Evolutionary conservation across 2,329 filamentous ascomycete species (phyloP).

Genomic region (Pyrenochaeta sp.): DNA sequence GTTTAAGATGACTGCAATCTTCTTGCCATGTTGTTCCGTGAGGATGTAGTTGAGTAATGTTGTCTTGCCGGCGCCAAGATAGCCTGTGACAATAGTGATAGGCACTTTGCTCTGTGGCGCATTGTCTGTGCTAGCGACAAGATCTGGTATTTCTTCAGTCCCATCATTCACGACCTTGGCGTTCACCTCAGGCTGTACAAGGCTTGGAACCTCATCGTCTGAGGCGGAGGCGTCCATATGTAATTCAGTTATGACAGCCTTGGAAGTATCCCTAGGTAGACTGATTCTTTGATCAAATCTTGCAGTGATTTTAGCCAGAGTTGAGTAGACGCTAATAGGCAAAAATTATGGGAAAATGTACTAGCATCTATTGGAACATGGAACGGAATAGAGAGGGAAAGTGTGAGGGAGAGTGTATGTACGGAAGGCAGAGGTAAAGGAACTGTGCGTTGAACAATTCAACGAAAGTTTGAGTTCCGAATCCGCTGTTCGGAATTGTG

Average conservation of each 20-base stretch:
- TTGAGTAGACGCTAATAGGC: background rate
- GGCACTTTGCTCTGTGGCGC: slow-evolving; percentile 71
- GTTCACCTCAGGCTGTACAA: slow-evolving; percentile 60
- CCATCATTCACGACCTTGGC: slow-evolving; percentile 29
- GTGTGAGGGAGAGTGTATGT: background rate
- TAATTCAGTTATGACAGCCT: background rate
- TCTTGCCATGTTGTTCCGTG: slow-evolving; percentile 94
- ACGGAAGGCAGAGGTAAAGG: background rate
- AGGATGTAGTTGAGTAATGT: slow-evolving; percentile 96
- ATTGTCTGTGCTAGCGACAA: slow-evolving; percentile 54
- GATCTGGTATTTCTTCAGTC: slow-evolving; percentile 31
- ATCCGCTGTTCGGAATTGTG: background rate
- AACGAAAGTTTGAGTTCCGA: slow-evolving; percentile 3
- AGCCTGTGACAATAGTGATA: slow-evolving; percentile 88
- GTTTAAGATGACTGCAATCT: slow-evolving; percentile 97
- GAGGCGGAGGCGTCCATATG: slow-evolving; percentile 32
- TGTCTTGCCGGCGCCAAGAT: slow-evolving; percentile 94
- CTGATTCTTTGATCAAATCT: background rate
- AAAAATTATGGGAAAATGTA: background rate
- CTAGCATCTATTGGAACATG: background rate
- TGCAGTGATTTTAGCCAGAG: background rate
- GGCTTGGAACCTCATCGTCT: slow-evolving; percentile 54
- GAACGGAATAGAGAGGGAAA: background rate
- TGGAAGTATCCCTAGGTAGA: background rate
- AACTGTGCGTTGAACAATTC: background rate